Percentiles rank a stretch among this genome's conserved stretches.
Conservation (phyloP, 2,329 filamentous ascomycete species). For the Neonectria hederae region DNA sequence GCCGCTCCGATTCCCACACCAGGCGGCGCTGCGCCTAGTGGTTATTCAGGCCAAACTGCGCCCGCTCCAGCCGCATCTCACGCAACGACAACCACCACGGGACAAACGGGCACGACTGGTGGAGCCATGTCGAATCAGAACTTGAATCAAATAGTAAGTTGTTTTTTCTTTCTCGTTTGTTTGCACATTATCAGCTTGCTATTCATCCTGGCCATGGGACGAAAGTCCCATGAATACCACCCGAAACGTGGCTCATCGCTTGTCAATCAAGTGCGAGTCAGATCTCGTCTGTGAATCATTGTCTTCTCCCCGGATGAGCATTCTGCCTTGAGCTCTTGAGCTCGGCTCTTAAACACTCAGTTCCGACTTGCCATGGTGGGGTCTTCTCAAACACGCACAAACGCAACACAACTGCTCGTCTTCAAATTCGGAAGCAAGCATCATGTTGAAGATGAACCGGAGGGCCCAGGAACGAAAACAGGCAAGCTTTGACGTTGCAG, state of each 20-base stretch:
- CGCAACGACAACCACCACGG: constrained; percentile 36
- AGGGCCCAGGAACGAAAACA: background rate
- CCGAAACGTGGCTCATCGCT: background rate
- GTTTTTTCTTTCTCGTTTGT: constrained; percentile 33
- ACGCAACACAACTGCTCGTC: background rate
- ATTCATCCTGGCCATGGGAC: background rate
- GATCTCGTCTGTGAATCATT: background rate
- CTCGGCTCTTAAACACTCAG: background rate
- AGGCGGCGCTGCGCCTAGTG: constrained; percentile 43
- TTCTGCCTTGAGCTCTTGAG: background rate
- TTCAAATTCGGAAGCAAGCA: background rate
- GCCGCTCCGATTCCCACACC: constrained; percentile 47
- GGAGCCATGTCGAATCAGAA: constrained; percentile 81
- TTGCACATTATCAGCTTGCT: background rate
- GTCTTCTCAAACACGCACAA: background rate
- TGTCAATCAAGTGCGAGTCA: background rate
- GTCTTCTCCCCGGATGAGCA: background rate
- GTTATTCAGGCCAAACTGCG: constrained; percentile 46
- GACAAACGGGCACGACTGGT: constrained; percentile 47
- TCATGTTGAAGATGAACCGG: background rate
- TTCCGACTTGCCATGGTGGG: background rate
- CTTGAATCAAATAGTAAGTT: constrained; percentile 91
- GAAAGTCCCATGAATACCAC: background rate
- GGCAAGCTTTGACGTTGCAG: background rate
- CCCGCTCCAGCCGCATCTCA: constrained; percentile 47